A percentile compares a stretch with the other conserved stretches of the same genome.
Conservation (phyloP, 352 stramenopile genomes). For the Halophytophthora polymorphica region DNA sequence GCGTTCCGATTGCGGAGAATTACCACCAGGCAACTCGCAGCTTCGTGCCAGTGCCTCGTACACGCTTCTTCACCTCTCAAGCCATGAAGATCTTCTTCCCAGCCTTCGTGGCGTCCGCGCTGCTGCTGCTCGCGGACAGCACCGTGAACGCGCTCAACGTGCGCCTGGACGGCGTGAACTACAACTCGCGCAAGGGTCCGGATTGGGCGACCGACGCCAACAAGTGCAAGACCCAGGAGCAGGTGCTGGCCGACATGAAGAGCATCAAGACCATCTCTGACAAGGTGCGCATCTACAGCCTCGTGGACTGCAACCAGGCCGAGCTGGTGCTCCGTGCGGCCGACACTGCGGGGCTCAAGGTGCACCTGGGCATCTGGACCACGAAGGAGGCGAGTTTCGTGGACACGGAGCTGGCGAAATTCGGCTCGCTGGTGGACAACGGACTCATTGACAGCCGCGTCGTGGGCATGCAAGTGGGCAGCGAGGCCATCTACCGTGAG, state of each 20-base stretch:
- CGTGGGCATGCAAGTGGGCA: slow-evolving; percentile 54
- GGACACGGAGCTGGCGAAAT: slow-evolving; percentile 41
- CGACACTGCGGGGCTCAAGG: slow-evolving; percentile 39
- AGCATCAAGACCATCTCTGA: slow-evolving; percentile 40
- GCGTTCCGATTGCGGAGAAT: too few species aligned
- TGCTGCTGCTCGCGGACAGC: slow-evolving; percentile 11
- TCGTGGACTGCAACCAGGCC: slow-evolving; percentile 53
- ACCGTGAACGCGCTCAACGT: slow-evolving; percentile 38
- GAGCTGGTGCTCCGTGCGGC: slow-evolving; percentile 42
- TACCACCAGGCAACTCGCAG: too few species aligned
- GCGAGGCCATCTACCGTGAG: slow-evolving; percentile 68
- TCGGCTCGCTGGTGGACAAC: slow-evolving; percentile 34
- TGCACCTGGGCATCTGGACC: slow-evolving; percentile 71
- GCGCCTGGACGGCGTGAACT: slow-evolving; percentile 71
- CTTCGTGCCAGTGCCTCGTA: too few species aligned
- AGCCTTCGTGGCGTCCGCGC: slow-evolving; percentile 11
- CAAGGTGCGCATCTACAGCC: slow-evolving; percentile 66
- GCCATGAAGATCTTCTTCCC: slow-evolving; percentile 33
- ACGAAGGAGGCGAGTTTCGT: slow-evolving; percentile 32
- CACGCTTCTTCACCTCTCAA: too few species aligned
- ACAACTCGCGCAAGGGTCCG: slow-evolving; percentile 58
- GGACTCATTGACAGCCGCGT: slow-evolving; percentile 49
- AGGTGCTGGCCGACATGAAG: slow-evolving; percentile 58
- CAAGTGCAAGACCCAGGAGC: slow-evolving; percentile 42
- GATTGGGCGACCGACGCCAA: slow-evolving; percentile 38